phyloP scores from a whole-genome alignment of 1,284 basidiomycete genomes.

The Pseudomicrostroma phylloplanum region DNA sequence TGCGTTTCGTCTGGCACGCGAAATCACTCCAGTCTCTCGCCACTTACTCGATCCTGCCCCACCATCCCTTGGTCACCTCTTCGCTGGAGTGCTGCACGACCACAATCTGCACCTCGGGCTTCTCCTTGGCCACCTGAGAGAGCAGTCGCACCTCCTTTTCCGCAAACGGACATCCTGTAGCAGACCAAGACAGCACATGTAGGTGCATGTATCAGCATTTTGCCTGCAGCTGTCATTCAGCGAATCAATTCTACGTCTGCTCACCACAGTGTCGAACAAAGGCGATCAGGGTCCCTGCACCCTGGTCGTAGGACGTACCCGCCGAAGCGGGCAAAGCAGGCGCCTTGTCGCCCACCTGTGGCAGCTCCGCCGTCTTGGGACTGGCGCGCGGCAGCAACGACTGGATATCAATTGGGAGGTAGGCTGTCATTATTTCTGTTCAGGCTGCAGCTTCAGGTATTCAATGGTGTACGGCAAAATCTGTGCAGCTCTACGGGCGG shows the following conservation, averaged over 20 bases:
- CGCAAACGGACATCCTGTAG: slow-evolving; percentile 18
- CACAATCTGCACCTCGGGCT: slow-evolving; percentile 12
- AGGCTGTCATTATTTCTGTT: slow-evolving; percentile 6
- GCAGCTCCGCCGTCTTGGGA: background rate
- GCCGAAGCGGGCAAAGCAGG: slow-evolving; percentile 10
- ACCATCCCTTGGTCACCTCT: slow-evolving; percentile 17
- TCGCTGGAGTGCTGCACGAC: slow-evolving; percentile 16
- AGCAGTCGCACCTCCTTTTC: slow-evolving; percentile 17
- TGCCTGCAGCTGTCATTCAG: no score
- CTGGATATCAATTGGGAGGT: slow-evolving; percentile 15
- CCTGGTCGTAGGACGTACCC: slow-evolving; percentile 3
- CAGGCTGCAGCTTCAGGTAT: no score
- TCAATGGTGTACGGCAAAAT: no score
- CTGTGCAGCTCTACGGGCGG: no score
- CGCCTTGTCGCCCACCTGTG: slow-evolving; percentile 6
- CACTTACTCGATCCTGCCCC: slow-evolving; percentile 14
- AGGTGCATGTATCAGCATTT: background rate
- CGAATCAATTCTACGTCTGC: background rate
- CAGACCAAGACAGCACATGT: background rate
- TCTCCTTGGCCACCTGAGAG: slow-evolving; percentile 11
- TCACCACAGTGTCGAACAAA: slow-evolving; percentile 22
- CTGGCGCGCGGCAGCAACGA: slow-evolving; percentile 13
- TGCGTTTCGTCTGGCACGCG: no score
- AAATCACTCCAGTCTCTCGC: no score
- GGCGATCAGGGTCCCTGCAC: slow-evolving; percentile 12